phyloP scores from a whole-genome alignment of 106 monocot species.

The Acorus gramineus region DNA sequence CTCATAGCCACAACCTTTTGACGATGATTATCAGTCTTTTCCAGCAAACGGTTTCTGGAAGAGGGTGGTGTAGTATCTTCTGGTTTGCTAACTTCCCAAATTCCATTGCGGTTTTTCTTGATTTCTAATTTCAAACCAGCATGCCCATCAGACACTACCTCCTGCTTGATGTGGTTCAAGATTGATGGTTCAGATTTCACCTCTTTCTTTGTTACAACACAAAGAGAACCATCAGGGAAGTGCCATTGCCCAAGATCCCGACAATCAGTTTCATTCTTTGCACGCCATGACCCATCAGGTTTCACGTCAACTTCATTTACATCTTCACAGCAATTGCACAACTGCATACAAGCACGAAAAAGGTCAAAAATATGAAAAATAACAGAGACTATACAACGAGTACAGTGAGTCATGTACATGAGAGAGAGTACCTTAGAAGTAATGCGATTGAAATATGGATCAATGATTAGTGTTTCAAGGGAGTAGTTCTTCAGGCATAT shows the following conservation, averaged over 20 bases:
- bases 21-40: conserved; percentile 16
- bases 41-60: conserved; percentile 20
- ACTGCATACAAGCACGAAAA: neutral
- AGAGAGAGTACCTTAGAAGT: conserved; percentile 50
- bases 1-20: conserved; percentile 27
- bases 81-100: conserved; percentile 46
- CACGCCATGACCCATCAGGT: conserved; percentile 91
- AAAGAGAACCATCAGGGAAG: conserved; percentile 60
- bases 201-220: conserved; percentile 12
- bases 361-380: neutral
- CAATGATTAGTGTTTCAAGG: conserved; percentile 71
- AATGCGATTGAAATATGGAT: conserved; percentile 95
- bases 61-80: conserved; percentile 15
- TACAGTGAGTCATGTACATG: conserved; percentile 1
- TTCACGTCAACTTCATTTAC: conserved; percentile 77
- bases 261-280: conserved; percentile 44
- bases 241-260: conserved; percentile 57
- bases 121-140: neutral
- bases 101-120: neutral
- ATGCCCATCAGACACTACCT: conserved; percentile 44
- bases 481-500: conserved; percentile 86
- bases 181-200: conserved; percentile 24
- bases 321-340: conserved; percentile 65
- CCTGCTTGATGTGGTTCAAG: conserved; percentile 33
- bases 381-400: neutral